These are phyloP conservation scores for Penicillium frequentans DNA, from an alignment of 2,329 filamentous ascomycete species.

Conservation along the genomic window DNA sequence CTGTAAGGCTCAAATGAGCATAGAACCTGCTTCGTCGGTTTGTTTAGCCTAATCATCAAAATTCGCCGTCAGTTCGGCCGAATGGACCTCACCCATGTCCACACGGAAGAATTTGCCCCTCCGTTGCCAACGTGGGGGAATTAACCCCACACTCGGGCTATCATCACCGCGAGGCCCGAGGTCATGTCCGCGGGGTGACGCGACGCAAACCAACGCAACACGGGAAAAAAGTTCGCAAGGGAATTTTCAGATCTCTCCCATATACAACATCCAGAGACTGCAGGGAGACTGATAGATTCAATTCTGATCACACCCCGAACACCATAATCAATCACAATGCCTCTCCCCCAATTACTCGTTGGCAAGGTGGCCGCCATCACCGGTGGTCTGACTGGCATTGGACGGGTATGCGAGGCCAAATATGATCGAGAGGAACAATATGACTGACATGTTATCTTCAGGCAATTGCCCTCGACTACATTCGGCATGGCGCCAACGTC, in stretches of 20 bases:
- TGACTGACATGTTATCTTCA: slow-evolving; percentile 8
- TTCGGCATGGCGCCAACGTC: slow-evolving; percentile 74
- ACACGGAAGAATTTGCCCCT: not conserved
- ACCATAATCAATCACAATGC: slow-evolving; percentile 20
- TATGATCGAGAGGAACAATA: too few relatives aligned
- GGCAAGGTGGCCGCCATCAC: slow-evolving; percentile 84
- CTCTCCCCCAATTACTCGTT: slow-evolving; percentile 55
- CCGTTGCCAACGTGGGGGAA: slow-evolving; percentile 16
- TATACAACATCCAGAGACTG: not conserved
- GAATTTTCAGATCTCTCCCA: not conserved
- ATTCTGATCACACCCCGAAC: not conserved
- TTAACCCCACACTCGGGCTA: slow-evolving; percentile 27
- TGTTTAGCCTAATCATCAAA: not conserved
- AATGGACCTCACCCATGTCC: not conserved
- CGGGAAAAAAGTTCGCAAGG: not conserved
- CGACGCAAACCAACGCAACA: slow-evolving; percentile 2
- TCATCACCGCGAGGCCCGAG: slow-evolving; percentile 33
- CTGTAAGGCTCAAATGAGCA: not conserved
- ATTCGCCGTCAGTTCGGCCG: not conserved
- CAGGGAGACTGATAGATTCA: not conserved
- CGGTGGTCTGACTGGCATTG: slow-evolving; percentile 82
- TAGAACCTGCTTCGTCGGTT: not conserved
- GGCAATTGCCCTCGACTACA: slow-evolving; percentile 77
- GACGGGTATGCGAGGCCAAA: slow-evolving; percentile 48
- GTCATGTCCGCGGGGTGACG: slow-evolving; percentile 20